Evolutionary conservation across 345 rosid species (phyloP).

Genomic region (Hirschfeldia incana): DNA sequence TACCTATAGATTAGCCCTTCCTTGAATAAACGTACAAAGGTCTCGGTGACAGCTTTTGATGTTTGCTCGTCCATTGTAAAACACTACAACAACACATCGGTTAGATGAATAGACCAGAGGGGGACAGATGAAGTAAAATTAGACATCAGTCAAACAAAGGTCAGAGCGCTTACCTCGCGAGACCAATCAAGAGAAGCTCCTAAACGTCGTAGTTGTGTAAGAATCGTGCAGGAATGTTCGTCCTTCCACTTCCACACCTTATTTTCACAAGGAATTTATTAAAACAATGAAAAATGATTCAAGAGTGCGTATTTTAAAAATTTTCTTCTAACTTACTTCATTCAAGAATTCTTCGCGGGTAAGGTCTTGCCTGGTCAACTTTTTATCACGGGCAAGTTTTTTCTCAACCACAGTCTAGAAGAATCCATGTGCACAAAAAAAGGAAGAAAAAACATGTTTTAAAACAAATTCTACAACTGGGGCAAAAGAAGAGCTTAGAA

Average conservation of each 20-base stretch:
- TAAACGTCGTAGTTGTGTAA: constrained; percentile 64
- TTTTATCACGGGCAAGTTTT: constrained; percentile 60
- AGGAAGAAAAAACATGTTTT: not conserved
- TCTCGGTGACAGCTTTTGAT: not conserved
- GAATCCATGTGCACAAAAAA: not conserved
- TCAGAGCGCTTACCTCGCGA: constrained; percentile 21
- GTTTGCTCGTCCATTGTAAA: not conserved
- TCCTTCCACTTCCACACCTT: constrained; percentile 94
- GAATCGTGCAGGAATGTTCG: constrained; percentile 70
- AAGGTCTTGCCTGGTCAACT: constrained; percentile 73
- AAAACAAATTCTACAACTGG: not conserved
- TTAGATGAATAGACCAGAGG: constrained; percentile 3
- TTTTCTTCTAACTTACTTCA: constrained; percentile 49
- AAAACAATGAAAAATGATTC: constrained; percentile 8
- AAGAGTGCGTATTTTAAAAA: not conserved
- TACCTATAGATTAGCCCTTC: not conserved
- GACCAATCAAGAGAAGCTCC: constrained; percentile 99
- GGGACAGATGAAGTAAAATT: not conserved
- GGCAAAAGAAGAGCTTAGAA: not conserved
- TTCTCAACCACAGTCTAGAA: constrained; percentile 79
- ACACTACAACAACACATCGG: not conserved
- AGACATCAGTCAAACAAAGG: not conserved
- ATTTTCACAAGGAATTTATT: constrained; percentile 11
- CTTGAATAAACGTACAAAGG: not conserved
- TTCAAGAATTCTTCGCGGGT: constrained; percentile 80